Base-by-base conservation (phyloP, 2,329 filamentous ascomycete genomes). In the Macrophomina pseudophaseolina region DNA sequence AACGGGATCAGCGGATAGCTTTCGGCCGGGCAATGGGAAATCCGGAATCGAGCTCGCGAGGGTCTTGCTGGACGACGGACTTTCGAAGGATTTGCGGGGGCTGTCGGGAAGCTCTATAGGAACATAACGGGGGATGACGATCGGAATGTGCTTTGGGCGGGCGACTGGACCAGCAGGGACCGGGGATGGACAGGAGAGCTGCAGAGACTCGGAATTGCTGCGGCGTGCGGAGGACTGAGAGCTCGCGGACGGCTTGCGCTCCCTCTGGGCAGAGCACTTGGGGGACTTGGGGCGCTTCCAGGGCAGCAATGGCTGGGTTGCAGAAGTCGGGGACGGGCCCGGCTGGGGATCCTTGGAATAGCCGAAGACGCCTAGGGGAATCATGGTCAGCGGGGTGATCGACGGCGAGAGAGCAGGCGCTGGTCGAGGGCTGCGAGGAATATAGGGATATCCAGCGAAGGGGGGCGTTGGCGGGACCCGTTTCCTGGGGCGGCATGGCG, bases 111-210 rank as follows among this genome's bases (percentile, higher is more conserved):
- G 72, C 76, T 78, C 72, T 54, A 72, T 73, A 48, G 73, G 74
- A 69, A 72, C 79, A 80, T 81, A 81, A 66, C 76, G 70, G 64
- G 80, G 76, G 66, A 80, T 77, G 54, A 81, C 72, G 68, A 82
- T 81, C 49, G 80, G 80, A 72, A 82, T 74, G 74, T 82, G 79
- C 74, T 80, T 81, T 30, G 75, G 74, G 68, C 75, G 74, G 72
- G 69, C 69, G 48, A 71, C 66, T 65, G 72, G 69, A 66, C 69
- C 68, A 66, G 68, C 70, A 52, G 70, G 66, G 66, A 67, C 49
- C 54, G 70, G 64, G 60, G 72, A 71, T 60, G 68, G 70, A 68
- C 48, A 70, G 67, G 70, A 28, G n/a, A 30, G 28, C 28, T 51
- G 35, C 23, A 38, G 30, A 38, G 46, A 48, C 30, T 42, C 46